Evolutionary conservation across 2,329 filamentous ascomycete species (phyloP).

Genomic region (Tolypocladium pustulatum): DNA sequence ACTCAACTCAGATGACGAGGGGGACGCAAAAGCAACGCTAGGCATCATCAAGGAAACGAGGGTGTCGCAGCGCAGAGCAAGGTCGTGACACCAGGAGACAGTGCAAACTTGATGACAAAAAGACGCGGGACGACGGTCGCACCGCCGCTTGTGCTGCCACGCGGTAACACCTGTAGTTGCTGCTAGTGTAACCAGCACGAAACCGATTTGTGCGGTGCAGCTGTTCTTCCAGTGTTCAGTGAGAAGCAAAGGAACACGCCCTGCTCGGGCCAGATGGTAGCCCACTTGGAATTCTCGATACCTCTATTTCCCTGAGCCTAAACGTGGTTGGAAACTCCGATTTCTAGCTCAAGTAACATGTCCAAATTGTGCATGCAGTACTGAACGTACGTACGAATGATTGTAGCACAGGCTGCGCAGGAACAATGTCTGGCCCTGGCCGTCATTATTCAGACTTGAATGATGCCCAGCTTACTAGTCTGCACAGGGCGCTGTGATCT

Average conservation of each 20-base stretch:
- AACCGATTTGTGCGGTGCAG: not conserved
- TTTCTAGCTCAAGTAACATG: not conserved
- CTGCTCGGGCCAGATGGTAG: too few species aligned
- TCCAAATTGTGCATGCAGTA: too few species aligned
- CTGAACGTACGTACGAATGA: not conserved
- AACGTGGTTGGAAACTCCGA: not conserved
- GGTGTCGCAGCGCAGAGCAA: not conserved
- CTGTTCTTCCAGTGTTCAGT: not conserved
- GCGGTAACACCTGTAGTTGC: not conserved
- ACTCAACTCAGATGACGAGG: slow-evolving; percentile 3
- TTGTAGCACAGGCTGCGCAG: not conserved
- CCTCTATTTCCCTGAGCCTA: not conserved
- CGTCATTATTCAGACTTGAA: not conserved
- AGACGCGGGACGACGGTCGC: not conserved
- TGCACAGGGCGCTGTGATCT: not conserved
- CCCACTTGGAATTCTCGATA: not conserved
- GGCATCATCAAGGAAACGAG: not conserved
- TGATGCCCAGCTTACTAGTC: not conserved
- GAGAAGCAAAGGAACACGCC: not conserved
- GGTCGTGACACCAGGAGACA: too few species aligned
- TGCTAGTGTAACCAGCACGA: not conserved
- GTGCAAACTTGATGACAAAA: not conserved
- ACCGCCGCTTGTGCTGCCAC: not conserved
- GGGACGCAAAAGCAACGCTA: not conserved
- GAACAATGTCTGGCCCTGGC: not conserved